These are phyloP conservation scores for Penicillium verhagenii DNA, from an alignment of 495 filamentous ascomycete species.

Conservation along the genomic window DNA sequence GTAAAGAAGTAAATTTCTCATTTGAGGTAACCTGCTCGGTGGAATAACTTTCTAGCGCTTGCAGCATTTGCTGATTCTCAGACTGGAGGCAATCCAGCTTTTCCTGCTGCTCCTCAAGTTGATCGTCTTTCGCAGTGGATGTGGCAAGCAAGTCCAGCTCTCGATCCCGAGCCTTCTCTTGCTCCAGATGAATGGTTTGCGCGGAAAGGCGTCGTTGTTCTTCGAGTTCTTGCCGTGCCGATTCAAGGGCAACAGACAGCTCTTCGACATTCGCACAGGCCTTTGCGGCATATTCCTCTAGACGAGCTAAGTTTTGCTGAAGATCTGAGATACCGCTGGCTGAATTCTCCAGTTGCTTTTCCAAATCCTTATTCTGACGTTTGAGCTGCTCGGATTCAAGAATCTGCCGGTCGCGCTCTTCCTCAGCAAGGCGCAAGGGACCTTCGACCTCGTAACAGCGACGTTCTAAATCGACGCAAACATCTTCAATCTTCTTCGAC, in stretches of 20 bases:
- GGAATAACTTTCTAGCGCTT: slow-evolving; percentile 15
- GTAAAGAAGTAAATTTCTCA: slow-evolving; percentile 14
- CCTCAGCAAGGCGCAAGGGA: slow-evolving; percentile 45
- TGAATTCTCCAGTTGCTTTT: slow-evolving; percentile 25
- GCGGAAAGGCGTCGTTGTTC: slow-evolving; percentile 22
- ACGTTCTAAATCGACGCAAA: slow-evolving; percentile 55
- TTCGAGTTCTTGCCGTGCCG: slow-evolving; percentile 5
- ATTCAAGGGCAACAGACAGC: slow-evolving; percentile 19
- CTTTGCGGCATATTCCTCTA: slow-evolving; percentile 31
- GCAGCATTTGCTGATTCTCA: slow-evolving; percentile 19
- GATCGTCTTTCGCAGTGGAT: slow-evolving; percentile 46
- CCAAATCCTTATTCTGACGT: slow-evolving; percentile 26
- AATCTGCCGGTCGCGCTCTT: slow-evolving; percentile 40
- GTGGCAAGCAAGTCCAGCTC: slow-evolving; percentile 47
- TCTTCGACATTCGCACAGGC: slow-evolving; percentile 25
- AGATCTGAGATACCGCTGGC: slow-evolving; percentile 21
- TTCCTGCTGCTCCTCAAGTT: slow-evolving; percentile 37
- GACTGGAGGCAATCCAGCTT: slow-evolving; percentile 18
- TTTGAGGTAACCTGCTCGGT: slow-evolving; percentile 18
- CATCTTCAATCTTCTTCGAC: slow-evolving; percentile 46
- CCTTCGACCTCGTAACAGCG: slow-evolving; percentile 51
- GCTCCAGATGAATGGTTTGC: slow-evolving; percentile 20
- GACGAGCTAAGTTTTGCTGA: slow-evolving; percentile 26
- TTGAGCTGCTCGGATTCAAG: slow-evolving; percentile 27
- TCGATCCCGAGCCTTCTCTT: slow-evolving; percentile 34